phyloP scores from a whole-genome alignment of 2,329 filamentous ascomycete genomes.

The Ophidiomyces ophidiicola region DNA sequence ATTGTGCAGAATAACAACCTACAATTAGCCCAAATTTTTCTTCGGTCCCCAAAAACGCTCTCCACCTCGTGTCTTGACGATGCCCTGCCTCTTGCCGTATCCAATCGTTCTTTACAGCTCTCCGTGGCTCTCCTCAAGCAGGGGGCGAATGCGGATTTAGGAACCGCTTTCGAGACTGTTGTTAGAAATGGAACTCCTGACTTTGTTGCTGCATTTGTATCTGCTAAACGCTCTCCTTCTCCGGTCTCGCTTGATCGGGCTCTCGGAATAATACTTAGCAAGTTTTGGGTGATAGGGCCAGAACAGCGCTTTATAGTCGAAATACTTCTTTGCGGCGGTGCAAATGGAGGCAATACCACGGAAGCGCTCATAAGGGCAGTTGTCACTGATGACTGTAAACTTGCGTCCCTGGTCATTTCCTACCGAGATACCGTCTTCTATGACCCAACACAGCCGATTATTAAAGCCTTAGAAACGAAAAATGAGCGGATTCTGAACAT shows the following conservation, averaged over 20 bases:
- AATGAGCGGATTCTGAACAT: conserved; percentile 39
- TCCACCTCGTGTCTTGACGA: conserved; percentile 12
- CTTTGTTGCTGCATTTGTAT: conserved; percentile 44
- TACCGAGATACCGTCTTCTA: conserved; percentile 47
- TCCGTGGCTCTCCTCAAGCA: conserved; percentile 13
- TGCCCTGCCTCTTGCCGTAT: conserved; percentile 11
- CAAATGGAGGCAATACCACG: conserved; percentile 41
- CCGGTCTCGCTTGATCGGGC: conserved; percentile 40
- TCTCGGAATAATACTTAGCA: conserved; percentile 39
- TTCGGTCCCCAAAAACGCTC: conserved; percentile 12
- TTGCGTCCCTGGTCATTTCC: conserved; percentile 42
- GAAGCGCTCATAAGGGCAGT: conserved; percentile 40
- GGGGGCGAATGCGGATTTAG: conserved; percentile 14
- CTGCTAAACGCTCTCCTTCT: conserved; percentile 42
- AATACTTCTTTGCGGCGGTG: conserved; percentile 47
- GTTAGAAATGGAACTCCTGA: conserved; percentile 36
- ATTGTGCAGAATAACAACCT: conserved; percentile 11
- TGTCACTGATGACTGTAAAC: conserved; percentile 41
- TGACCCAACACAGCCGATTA: conserved; percentile 40
- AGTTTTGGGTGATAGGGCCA: conserved; percentile 37
- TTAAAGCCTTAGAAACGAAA: conserved; percentile 38
- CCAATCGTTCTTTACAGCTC: conserved; percentile 11
- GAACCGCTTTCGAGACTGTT: conserved; percentile 12
- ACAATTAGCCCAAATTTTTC: conserved; percentile 12
- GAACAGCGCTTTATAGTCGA: conserved; percentile 44